Evolutionary conservation across 192 early-diverging fungal genomes (phyloP).

Genomic region (Linnemannia schmuckeri): DNA sequence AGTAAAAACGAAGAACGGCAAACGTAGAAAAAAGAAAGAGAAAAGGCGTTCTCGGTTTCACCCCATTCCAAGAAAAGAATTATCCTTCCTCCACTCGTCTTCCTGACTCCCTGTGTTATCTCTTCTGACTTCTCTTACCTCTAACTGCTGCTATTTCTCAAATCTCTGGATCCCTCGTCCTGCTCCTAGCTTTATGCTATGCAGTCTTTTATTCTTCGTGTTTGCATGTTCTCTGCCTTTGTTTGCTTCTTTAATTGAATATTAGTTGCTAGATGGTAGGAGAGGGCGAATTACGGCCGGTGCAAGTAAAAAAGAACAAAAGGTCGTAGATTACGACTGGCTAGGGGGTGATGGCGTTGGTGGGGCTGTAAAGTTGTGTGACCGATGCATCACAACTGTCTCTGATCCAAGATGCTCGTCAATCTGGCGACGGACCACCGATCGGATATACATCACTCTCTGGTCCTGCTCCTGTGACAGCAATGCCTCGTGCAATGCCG

Average conservation of each 20-base stretch:
- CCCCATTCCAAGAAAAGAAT: conserved; percentile 5
- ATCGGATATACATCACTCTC: conserved; percentile 34
- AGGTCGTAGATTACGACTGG: background rate
- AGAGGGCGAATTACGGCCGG: background rate
- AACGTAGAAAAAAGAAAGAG: background rate
- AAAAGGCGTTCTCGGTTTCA: background rate
- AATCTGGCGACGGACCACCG: conserved; percentile 38
- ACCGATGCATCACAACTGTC: background rate
- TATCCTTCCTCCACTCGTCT: too few species aligned
- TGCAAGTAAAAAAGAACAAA: background rate
- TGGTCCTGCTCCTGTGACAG: conserved; percentile 24
- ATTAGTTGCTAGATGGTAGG: background rate
- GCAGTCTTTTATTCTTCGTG: too few species aligned
- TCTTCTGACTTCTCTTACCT: too few species aligned
- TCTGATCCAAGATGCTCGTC: conserved; percentile 30
- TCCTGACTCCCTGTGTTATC: too few species aligned
- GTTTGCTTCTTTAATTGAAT: background rate
- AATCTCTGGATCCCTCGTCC: too few species aligned
- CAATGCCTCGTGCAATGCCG: conserved; percentile 31
- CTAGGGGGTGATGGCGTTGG: conserved; percentile 5
- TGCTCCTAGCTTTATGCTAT: too few species aligned
- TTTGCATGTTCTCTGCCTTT: too few species aligned
- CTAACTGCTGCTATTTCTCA: too few species aligned
- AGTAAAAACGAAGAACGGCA: too few species aligned
- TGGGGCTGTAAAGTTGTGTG: background rate